Conservation (phyloP, 352 stramenopile genomes). For the Aphanomyces euteiches region DNA sequence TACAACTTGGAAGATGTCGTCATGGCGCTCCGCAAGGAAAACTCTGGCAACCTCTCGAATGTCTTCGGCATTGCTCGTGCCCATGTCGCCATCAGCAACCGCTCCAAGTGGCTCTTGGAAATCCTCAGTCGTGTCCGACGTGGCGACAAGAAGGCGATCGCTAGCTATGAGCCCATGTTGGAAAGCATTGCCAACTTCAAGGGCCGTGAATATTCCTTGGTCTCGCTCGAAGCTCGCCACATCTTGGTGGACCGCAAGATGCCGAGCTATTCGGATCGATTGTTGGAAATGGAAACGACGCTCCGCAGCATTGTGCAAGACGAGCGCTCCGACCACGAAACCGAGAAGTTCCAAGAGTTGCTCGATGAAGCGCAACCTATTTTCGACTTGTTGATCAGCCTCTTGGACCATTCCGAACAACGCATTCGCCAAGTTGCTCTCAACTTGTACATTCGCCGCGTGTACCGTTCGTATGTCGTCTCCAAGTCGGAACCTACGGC, state of each 20-base stretch:
- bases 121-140: conserved; percentile 57
- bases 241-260: conserved; percentile 96
- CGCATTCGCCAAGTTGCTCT: conserved; percentile 67
- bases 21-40: conserved; percentile 84
- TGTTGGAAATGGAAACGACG: conserved; percentile 73
- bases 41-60: conserved; percentile 77
- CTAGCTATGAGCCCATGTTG: conserved; percentile 76
- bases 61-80: conserved; percentile 89
- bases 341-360: conserved; percentile 51
- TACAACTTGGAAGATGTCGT: conserved; percentile 83
- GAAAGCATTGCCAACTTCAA: conserved; percentile 85
- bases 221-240: conserved; percentile 93
- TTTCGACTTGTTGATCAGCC: conserved; percentile 78
- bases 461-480: conserved; percentile 85
- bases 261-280: conserved; percentile 90
- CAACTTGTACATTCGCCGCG: conserved; percentile 78
- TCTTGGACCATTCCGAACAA: conserved; percentile 66
- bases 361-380: conserved; percentile 82
- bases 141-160: conserved; percentile 44
- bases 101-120: conserved; percentile 79
- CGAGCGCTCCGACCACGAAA: conserved; percentile 44
- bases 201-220: conserved; percentile 88
- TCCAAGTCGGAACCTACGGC: conserved; percentile 67
- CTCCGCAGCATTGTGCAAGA: conserved; percentile 66
- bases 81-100: conserved; percentile 85